phyloP scores from a whole-genome alignment of 2,329 filamentous ascomycete genomes.

The Colletotrichum sublineola region DNA sequence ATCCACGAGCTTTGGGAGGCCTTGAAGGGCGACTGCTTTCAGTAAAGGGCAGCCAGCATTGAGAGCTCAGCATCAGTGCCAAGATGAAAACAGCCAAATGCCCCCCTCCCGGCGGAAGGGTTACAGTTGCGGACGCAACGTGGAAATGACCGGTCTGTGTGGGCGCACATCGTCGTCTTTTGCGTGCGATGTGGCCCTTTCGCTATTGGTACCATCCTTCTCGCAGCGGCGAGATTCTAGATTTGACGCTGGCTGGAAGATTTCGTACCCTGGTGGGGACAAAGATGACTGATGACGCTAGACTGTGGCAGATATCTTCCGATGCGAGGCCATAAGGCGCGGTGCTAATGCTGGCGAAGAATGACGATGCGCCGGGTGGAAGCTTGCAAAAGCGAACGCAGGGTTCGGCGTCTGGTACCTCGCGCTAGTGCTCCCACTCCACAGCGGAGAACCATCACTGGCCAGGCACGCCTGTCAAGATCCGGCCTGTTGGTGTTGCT shows the following conservation, averaged over 20 bases:
- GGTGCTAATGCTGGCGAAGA: constrained; percentile 4
- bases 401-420: constrained; percentile 32
- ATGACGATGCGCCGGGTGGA: constrained; percentile 1
- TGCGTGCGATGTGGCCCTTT: background rate
- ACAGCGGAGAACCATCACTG: constrained; percentile 24
- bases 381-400: constrained; percentile 23
- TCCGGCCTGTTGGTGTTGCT: constrained; percentile 14
- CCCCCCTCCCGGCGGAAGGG: background rate
- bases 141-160: background rate
- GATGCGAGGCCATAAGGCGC: constrained; percentile 8
- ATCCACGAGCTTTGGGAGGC: background rate
- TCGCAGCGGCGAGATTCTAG: background rate
- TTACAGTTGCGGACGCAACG: background rate
- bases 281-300: constrained; percentile 3
- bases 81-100: constrained; percentile 1
- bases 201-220: background rate
- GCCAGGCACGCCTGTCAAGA: constrained; percentile 15
- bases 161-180: too few species aligned
- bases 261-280: background rate
- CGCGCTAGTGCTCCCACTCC: constrained; percentile 16
- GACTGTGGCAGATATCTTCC: constrained; percentile 3
- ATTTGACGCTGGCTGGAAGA: background rate
- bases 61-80: background rate
- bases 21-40: background rate
- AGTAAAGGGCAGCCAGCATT: background rate